Base-by-base conservation (phyloP, 257 asterid species). In the Agastache rugosa region DNA sequence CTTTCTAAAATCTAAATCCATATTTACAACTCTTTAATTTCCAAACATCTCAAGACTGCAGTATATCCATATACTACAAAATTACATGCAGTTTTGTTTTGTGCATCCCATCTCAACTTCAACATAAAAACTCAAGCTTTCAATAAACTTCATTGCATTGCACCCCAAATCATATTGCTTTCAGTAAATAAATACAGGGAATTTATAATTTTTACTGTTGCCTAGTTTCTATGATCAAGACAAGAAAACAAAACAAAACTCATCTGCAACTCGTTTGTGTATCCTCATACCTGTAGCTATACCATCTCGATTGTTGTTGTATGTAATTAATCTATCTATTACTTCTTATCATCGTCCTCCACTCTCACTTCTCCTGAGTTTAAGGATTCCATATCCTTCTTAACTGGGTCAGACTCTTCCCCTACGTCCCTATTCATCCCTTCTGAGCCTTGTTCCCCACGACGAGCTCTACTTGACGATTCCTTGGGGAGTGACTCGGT, bases 201-300 rank as follows among this genome's bases (percentile, higher is more conserved):
- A 25, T 4, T 23, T 14, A 25, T 23, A 31, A 12, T 58, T 14
- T 12, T 23, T 5, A 19, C 27, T 53, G 9, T n/a, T 19, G 25
- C 59, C 59, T 53, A 51, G 59, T 19, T 53, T 19, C 19, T 22
- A 56, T 56, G 37, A 56, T 56, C 37, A 56, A 55, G 42, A 60
- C 20, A 31, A 15, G 39, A 16, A 23, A 27, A n/a, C 23, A 25
- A 35, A 37, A 20, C 55, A 39, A 47, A 45, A 45, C 72, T 66
- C 72, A 47, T 47, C 47, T 16, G 45, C 60, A 68, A 50, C 73
- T 68, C 72, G n/a, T n/a, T 8, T 68, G n/a, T 67, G 3, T 17
- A 5, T 44, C 55, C 59, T 47, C 27, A 25, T 67, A 12, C 23
- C 44, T 25, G 42, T 23, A 67, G 23, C 22, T 65, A 23, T 35